These are phyloP conservation scores for Penicillium sp. DNA, from an alignment of 2,329 filamentous ascomycete species.

Conservation along the genomic window DNA sequence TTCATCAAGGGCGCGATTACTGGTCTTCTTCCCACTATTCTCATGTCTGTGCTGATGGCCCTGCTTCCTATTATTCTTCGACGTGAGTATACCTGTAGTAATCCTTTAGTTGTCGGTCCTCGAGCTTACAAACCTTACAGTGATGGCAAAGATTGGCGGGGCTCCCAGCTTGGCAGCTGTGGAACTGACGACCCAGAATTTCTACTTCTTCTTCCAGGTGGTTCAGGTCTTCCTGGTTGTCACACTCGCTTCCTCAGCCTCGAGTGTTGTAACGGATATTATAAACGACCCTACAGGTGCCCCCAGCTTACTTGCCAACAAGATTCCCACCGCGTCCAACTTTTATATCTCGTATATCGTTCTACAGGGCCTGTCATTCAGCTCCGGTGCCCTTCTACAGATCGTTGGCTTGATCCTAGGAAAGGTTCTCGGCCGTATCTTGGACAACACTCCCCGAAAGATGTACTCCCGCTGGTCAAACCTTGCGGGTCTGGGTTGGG, in stretches of 20 bases:
- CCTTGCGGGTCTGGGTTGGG: conserved; percentile 78
- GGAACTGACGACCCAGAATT: conserved; percentile 88
- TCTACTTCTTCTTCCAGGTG: conserved; percentile 75
- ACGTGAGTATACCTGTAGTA: conserved; percentile 51
- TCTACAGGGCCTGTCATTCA: conserved; percentile 83
- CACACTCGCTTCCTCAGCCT: conserved; percentile 80
- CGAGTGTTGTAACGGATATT: conserved; percentile 69
- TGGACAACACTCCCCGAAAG: conserved; percentile 78
- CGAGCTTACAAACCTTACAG: conserved; percentile 40
- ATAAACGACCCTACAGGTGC: conserved; percentile 65
- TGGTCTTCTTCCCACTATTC: conserved; percentile 79
- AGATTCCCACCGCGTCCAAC: conserved; percentile 83
- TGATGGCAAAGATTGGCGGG: conserved; percentile 79
- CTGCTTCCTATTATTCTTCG: conserved; percentile 83
- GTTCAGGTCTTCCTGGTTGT: conserved; percentile 90
- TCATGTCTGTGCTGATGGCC: conserved; percentile 83
- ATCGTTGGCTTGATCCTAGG: conserved; percentile 74
- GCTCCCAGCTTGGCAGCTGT: conserved; percentile 79
- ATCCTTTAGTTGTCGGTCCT: not conserved
- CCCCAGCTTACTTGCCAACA: conserved; percentile 69
- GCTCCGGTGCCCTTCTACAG: conserved; percentile 75
- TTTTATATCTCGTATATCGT: conserved; percentile 97
- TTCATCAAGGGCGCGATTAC: conserved; percentile 81
- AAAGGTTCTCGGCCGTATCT: conserved; percentile 72
- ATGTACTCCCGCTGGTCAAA: conserved; percentile 79